Evolutionary conservation across 2,329 filamentous ascomycete genomes (phyloP), one percentile per base, ranked within the genome.

Genomic region (Corniculantispora saksenae): DNA sequence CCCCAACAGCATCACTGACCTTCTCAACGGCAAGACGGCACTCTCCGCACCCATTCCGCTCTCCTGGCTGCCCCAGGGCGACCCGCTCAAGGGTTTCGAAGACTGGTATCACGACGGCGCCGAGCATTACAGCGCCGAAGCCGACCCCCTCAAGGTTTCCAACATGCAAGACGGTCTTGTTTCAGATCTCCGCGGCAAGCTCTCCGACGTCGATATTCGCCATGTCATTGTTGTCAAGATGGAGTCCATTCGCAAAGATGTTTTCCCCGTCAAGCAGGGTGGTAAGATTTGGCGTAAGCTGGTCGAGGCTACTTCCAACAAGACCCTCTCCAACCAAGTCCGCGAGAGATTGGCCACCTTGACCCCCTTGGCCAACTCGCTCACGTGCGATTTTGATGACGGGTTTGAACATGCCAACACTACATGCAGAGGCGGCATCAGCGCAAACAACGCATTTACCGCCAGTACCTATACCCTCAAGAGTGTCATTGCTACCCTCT

Each of bases 401-500:
- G 74, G 75, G 6, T 63, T 66, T 7, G 50, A 55, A 1, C 72
- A 74, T 29, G 9, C 35, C 9, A 62, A 58, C 19, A 51, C 67
- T 1, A 66, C 61, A 8, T 69, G 66, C 35, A 70, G 75, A 0
- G 80, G 80, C 35, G 80, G 80, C 15, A 72, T 82, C 61, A 80
- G 72, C 25, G 76, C 76, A 58, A 80, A 76, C 17, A 78, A 77
- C 32, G 80, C 76, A 2, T 77, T 77, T 48, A 81, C 80, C 0
- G 72, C 79, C 0, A 73, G 75, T 6, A 81, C 80, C 0, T 81
- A 81, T 43, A 82, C 80, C 0, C 71, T 81, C 35, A 82, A 82
- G 69, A 81, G 79, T 61, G 65, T 82, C n/a, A 72, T 75, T 0
- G 80, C 75, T 3, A 78, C 77, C 9, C 62, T 81, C 7, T 82